phyloP scores from a whole-genome alignment of 73 alveolate genomes.

The Paramecium biaurelia region DNA sequence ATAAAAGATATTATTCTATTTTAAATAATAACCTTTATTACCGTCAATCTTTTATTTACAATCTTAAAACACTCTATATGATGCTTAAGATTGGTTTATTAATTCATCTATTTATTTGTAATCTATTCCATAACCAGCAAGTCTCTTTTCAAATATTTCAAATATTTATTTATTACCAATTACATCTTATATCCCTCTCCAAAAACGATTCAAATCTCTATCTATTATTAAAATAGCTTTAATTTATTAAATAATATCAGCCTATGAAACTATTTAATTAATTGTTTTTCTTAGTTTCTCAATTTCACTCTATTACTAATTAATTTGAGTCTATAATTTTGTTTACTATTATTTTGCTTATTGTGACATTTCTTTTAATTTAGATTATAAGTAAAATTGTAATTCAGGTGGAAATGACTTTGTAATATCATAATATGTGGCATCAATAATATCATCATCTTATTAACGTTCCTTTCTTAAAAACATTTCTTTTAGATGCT shows the following conservation, averaged over 20 bases:
- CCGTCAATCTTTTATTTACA: neutral
- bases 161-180: neutral
- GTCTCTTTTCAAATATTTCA: neutral
- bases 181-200: constrained; percentile 5
- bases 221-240: neutral
- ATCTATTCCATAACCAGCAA: neutral
- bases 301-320: neutral
- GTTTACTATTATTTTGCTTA: neutral
- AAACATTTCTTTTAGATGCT: constrained; percentile 11
- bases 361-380: neutral
- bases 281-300: neutral
- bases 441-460: constrained; percentile 12
- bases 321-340: neutral
- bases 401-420: neutral
- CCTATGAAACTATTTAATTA: neutral
- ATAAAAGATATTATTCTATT: neutral
- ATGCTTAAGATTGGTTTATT: neutral
- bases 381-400: neutral
- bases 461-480: neutral
- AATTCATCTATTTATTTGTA: constrained; percentile 1
- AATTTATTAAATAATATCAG: neutral
- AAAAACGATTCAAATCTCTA: neutral
- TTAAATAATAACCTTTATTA: neutral
- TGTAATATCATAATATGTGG: neutral
- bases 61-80: neutral